Evolutionary conservation across 75 land plant genomes (phyloP).

Genomic region (Pinus tabuliformis): DNA sequence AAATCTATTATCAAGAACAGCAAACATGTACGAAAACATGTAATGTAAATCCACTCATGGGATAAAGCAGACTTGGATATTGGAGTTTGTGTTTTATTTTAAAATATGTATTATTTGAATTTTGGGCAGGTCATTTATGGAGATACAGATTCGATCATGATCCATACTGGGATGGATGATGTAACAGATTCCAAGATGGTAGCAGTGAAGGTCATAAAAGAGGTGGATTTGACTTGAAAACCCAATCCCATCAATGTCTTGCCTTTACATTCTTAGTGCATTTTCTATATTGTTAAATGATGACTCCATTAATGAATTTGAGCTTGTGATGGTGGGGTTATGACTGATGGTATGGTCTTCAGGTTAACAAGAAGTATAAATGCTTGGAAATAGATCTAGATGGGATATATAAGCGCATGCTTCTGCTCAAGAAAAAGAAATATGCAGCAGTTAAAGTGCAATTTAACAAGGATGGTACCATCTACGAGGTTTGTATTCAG

Average conservation of each 20-base stretch:
- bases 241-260: neutral
- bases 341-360: neutral
- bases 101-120: neutral
- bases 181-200: constrained; percentile 63
- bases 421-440: constrained; percentile 96
- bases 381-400: constrained; percentile 96
- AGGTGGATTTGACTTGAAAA: constrained; percentile 40
- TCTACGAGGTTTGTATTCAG: constrained; percentile 57
- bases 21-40: too few relatives aligned
- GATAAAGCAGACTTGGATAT: too few relatives aligned
- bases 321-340: too few relatives aligned
- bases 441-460: constrained; percentile 94
- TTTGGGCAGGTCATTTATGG: constrained; percentile 94
- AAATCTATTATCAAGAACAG: too few relatives aligned
- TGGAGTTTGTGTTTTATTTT: neutral
- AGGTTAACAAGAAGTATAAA: constrained; percentile 51
- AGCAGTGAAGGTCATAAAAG: constrained; percentile 81
- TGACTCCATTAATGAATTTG: too few relatives aligned
- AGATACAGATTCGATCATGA: constrained; percentile 99
- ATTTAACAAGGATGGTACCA: constrained; percentile 61
- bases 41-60: too few relatives aligned
- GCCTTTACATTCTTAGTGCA: neutral
- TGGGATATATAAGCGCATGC: constrained; percentile 97
- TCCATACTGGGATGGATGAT: constrained; percentile 90
- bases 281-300: neutral